Base-by-base conservation (phyloP, 352 stramenopile species). In the Globisporangium echinulatum region DNA sequence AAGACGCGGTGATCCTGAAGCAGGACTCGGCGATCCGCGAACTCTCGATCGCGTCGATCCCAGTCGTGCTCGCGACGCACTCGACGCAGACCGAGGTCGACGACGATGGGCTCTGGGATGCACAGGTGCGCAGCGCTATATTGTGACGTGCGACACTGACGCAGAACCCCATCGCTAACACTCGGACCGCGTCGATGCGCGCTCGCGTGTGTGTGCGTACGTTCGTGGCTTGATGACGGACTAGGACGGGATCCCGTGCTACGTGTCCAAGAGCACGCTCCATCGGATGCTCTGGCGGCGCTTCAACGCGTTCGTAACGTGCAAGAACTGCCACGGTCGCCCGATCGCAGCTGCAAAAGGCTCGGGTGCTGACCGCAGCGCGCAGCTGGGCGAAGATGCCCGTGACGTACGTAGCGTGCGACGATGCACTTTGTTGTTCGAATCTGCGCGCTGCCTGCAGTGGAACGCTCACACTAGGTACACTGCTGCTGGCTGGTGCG, bases 91-190 rank as follows among this genome's bases (percentile, higher is more conserved):
- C 79, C 0, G 64, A 78, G 59, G 76, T 88, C n/a, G 69, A 87
- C 43, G 79, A 88, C 53, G 79, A 92, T 58, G 82, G 82, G 3
- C 67, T 90, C 13, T 90, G 82, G 82, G 79, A 90, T 54, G 64
- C 70, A 19, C 72, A 85, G 67, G 77, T 84, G 46, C 17, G 33
- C 17, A 9, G 25, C 25, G 25, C 25, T 33, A 33, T 33, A 33
- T 3, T 33, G 25, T 33, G 25, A 33, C 25, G 25, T 33, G 25
- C 25, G 2, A 33, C 25, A 33, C 25, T 33, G 25, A 3, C 25
- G 25, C 25, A 33, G 25, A 33, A 33, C 25, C 25, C 25, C 25
- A 3, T 38, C 15, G 48, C 13, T 52, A 8, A 52, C 48, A 38
- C 48, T 52, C 6, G 14, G 11, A 7, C 2, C 25, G 19, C 8